phyloP scores from a whole-genome alignment of 2,329 filamentous ascomycete genomes.

The Ceratocystis huliohia region DNA sequence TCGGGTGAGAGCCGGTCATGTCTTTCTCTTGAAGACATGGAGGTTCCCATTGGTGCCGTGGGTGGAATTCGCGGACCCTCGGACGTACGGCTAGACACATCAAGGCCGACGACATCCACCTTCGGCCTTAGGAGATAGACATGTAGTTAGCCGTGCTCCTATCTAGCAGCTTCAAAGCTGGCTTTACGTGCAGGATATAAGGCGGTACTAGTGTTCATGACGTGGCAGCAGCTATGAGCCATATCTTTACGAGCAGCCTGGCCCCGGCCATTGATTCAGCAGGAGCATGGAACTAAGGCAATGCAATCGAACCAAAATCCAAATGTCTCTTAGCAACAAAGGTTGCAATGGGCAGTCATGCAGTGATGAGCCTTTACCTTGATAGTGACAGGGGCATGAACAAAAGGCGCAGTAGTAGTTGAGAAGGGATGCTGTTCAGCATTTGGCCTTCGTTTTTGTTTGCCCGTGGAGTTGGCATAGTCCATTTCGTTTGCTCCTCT shows the following conservation, averaged over 20 bases:
- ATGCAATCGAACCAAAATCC: slow-evolving; percentile 27
- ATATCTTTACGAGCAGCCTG: slow-evolving; percentile 30
- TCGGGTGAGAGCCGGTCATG: slow-evolving; percentile 41
- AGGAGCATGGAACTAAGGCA: slow-evolving; percentile 24
- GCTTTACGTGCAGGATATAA: slow-evolving; percentile 23
- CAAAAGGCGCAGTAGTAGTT: background rate
- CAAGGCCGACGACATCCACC: too few relatives aligned
- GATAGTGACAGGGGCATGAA: background rate
- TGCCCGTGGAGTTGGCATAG: background rate
- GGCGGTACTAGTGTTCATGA: slow-evolving; percentile 25
- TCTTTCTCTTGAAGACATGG: slow-evolving; percentile 38
- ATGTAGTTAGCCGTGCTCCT: slow-evolving; percentile 26
- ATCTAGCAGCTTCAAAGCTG: slow-evolving; percentile 26
- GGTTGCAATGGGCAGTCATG: slow-evolving; percentile 15
- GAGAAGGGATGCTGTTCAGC: too few relatives aligned
- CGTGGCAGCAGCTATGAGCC: slow-evolving; percentile 26
- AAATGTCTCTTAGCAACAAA: slow-evolving; percentile 23
- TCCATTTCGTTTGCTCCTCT: too few relatives aligned
- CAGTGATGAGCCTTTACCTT: slow-evolving; percentile 12
- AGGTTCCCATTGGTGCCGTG: slow-evolving; percentile 31
- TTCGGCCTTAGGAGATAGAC: slow-evolving; percentile 5
- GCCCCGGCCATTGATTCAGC: slow-evolving; percentile 27
- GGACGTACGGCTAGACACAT: too few relatives aligned
- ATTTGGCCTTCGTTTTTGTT: background rate
- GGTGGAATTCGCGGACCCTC: slow-evolving; percentile 45